Evolutionary conservation across 2,329 filamentous ascomycete genomes (phyloP).

Genomic region (Dryadomyces quercus-mongolicae): DNA sequence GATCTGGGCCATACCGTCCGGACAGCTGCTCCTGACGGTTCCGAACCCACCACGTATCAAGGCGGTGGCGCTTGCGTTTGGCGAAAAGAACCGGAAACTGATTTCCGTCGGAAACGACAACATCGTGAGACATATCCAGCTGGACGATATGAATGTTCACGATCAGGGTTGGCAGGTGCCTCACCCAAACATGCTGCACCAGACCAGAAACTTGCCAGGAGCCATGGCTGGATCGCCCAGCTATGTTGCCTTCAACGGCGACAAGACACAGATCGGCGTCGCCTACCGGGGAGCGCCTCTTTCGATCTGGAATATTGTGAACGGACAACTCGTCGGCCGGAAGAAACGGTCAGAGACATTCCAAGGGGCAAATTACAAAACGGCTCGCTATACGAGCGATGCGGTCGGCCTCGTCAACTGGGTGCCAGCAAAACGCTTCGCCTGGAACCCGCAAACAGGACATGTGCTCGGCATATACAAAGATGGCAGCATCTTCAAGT

Average conservation of each 20-base stretch:
- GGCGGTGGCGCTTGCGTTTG: background rate
- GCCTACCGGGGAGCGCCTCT: background rate
- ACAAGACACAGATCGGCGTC: background rate
- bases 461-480: slow-evolving; percentile 2
- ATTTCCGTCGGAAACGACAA: background rate
- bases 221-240: background rate
- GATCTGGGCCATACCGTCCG: background rate
- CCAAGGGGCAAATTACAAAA: too few species aligned
- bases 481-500: background rate
- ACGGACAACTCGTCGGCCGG: background rate
- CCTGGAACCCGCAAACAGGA: background rate
- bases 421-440: background rate
- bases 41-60: background rate
- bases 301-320: background rate
- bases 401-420: background rate
- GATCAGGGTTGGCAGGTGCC: background rate
- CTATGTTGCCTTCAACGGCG: background rate
- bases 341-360: background rate
- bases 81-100: background rate
- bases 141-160: background rate
- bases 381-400: too few species aligned
- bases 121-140: background rate
- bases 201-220: background rate
- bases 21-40: background rate
- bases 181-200: background rate